Evolutionary conservation across 345 rosid genomes (phyloP).

Genomic region (Jatropha curcas): DNA sequence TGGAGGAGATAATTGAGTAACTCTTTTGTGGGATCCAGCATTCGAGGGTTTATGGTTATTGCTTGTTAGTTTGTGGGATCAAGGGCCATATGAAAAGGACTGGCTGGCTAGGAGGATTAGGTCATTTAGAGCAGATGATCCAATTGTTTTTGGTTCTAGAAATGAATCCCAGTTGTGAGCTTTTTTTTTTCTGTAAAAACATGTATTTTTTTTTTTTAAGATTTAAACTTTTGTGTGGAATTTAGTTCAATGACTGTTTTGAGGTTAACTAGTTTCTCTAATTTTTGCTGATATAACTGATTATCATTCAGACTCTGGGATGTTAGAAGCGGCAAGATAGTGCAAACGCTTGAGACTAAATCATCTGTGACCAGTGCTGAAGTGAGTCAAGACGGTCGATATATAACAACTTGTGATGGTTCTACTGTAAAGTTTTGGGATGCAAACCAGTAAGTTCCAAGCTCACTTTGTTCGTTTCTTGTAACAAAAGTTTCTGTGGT

Average conservation of each 20-base stretch:
- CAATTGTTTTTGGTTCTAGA: neutral
- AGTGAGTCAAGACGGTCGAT: conserved; percentile 84
- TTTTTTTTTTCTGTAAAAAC: neutral
- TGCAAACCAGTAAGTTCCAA: conserved; percentile 71
- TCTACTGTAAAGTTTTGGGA: conserved; percentile 90
- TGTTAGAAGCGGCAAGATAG: conserved; percentile 69
- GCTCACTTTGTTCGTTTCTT: neutral
- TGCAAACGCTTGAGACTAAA: conserved; percentile 71
- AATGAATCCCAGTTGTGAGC: neutral
- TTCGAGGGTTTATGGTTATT: neutral
- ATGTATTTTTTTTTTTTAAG: no score
- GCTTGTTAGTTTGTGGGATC: neutral
- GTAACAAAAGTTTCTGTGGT: neutral
- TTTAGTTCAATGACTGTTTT: neutral
- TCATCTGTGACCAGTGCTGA: conserved; percentile 87
- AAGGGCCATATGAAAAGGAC: neutral
- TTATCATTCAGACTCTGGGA: conserved; percentile 72
- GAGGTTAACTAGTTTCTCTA: neutral
- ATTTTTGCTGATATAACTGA: neutral
- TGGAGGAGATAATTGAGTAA: no score
- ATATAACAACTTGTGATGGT: conserved; percentile 84
- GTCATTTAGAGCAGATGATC: neutral
- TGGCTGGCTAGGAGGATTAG: neutral
- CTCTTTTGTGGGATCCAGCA: neutral
- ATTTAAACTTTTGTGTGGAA: no score